These are phyloP conservation scores for Exophiala spinifera DNA, from an alignment of 2,329 filamentous ascomycete species.

Conservation along the genomic window DNA sequence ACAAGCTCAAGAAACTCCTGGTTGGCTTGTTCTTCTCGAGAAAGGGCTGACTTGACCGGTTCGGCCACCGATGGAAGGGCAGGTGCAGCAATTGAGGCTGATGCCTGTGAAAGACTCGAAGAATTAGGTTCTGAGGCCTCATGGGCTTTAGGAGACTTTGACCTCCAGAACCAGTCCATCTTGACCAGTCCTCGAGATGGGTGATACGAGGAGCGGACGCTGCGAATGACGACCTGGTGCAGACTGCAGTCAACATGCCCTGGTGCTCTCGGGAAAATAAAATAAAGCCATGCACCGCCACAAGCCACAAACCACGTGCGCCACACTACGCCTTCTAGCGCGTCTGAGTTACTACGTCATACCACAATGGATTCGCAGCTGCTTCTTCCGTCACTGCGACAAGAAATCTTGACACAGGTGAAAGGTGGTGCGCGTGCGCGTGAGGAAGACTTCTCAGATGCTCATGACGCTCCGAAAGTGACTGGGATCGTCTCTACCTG, in stretches of 20 bases:
- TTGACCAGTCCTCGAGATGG: too few relatives aligned
- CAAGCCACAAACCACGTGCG: too few relatives aligned
- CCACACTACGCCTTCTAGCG: too few relatives aligned
- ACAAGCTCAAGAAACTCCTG: conserved; percentile 55
- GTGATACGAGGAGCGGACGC: too few relatives aligned
- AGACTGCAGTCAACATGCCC: too few relatives aligned
- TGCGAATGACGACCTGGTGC: too few relatives aligned
- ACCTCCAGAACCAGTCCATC: conserved; percentile 50
- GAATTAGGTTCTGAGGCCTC: conserved; percentile 2
- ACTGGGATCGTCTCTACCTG: too few relatives aligned
- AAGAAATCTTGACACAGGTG: background rate
- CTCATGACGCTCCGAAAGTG: too few relatives aligned
- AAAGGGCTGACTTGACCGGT: conserved; percentile 32
- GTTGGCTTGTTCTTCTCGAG: conserved; percentile 50
- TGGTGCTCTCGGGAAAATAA: too few relatives aligned
- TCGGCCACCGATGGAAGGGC: conserved; percentile 15
- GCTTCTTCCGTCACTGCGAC: background rate
- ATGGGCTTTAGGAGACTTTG: conserved; percentile 29
- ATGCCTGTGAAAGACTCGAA: background rate
- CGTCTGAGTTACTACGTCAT: too few relatives aligned
- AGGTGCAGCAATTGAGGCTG: conserved; percentile 18
- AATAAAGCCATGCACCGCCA: too few relatives aligned
- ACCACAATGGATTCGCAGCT: background rate
- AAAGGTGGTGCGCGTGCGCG: conserved; percentile 16
- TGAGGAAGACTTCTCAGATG: too few relatives aligned